Conservation (phyloP, 1,139 yeast species). For the Taiozyma onychis region DNA sequence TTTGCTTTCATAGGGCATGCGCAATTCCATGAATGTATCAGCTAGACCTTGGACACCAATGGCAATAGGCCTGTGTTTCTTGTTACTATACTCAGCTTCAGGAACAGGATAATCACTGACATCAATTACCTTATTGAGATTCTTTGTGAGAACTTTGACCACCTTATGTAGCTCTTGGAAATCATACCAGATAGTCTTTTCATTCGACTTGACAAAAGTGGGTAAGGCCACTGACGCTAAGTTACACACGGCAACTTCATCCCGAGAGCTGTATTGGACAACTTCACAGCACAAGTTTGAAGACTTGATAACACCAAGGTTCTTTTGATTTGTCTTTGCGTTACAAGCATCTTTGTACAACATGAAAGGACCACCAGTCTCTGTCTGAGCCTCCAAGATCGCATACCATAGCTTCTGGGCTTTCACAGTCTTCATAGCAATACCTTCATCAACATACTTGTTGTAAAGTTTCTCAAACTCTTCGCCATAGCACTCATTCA, state of each 20-base stretch:
- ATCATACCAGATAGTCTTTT: slow-evolving; percentile 41
- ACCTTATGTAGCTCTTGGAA: slow-evolving; percentile 66
- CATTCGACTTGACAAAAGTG: slow-evolving; percentile 46
- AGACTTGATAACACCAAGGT: slow-evolving; percentile 80
- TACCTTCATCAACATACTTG: slow-evolving; percentile 59
- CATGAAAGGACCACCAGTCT: slow-evolving; percentile 92
- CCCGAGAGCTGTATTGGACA: slow-evolving; percentile 80
- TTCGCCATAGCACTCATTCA: slow-evolving; percentile 73
- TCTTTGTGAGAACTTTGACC: slow-evolving; percentile 65
- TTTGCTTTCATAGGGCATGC: slow-evolving; percentile 73
- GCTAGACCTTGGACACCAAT: slow-evolving; percentile 91
- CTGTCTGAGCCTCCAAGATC: slow-evolving; percentile 83
- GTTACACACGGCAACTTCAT: slow-evolving; percentile 88
- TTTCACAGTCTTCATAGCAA: slow-evolving; percentile 58
- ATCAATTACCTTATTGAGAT: slow-evolving; percentile 74
- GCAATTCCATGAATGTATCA: slow-evolving; percentile 67
- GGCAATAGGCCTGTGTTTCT: slow-evolving; percentile 79
- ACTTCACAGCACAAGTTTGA: slow-evolving; percentile 89
- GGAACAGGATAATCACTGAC: slow-evolving; percentile 72
- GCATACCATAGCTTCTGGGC: slow-evolving; percentile 89
- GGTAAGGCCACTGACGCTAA: slow-evolving; percentile 85
- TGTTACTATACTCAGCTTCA: slow-evolving; percentile 62
- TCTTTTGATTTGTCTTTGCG: slow-evolving; percentile 76
- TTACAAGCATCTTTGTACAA: slow-evolving; percentile 87
- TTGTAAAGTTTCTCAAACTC: slow-evolving; percentile 68